Base-by-base conservation (phyloP, 352 stramenopile genomes). In the Saprolegnia diclina region DNA sequence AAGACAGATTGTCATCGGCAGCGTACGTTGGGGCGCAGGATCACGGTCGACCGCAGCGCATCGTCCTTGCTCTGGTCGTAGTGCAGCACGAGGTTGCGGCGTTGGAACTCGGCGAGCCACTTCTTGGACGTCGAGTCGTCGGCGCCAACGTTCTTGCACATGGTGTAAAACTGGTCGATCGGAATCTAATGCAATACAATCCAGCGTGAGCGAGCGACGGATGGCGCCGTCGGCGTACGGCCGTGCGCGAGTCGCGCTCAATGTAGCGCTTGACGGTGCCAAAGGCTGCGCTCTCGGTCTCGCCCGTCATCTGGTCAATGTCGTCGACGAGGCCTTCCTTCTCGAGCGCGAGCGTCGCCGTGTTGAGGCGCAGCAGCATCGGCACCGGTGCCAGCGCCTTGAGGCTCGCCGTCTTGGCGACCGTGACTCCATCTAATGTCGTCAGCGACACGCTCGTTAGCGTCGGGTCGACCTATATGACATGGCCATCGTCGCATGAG, bases 341-440 rank as follows among this genome's bases (percentile, higher is more conserved):
- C 85, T 66, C 87, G 72, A 21, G 88, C 71, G 37, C 86, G 35
- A 32, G 89, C 67, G 65, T 83, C 81, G 22, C 88, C 74, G 59
- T 89, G 76, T 92, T 90, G 14, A 92, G 70, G 9, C 81, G 78
- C 37, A 92, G 59, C 59, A 87, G 85, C 67, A 92, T 89, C 21
- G 79, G 35, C 77, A 91, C 86, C 57, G 74, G 72, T 48, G 79
- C 83, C 50, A 92, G 76, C 63, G 89, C 82, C 10, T 67, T 61
- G 7, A 92, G 63, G 19, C 81, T 79, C 62, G 89, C 81, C 9
- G 77, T 89, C 52, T 82, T 83, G 54, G 82, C 81, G 59, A 92
- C 67, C 32, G 87, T 90, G 21, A 77, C 82, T 64, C 84, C 82
- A 46, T 89, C 80, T n/a, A 70, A 75, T 21, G 80, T 88, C 9